Evolutionary conservation across 1,284 basidiomycete genomes (phyloP).

Genomic region (Psilocybe mexicana): DNA sequence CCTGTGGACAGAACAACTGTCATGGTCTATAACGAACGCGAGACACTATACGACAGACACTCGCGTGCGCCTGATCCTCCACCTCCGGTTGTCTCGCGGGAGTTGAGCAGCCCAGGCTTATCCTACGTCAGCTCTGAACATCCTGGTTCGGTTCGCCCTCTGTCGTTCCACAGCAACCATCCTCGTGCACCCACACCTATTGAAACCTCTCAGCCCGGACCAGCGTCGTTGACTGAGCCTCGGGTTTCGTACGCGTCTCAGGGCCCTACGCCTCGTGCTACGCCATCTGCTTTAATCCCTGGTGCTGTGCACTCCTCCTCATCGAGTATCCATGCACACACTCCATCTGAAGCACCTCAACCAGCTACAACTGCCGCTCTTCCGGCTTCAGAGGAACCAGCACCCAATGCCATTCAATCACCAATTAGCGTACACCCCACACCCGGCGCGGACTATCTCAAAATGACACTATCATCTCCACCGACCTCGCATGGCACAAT

Average conservation of each 20-base stretch:
- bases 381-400: not conserved
- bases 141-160: slow-evolving; percentile 13
- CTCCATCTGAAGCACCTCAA: not conserved
- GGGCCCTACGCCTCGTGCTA: slow-evolving; percentile 5
- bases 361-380: not conserved
- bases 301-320: slow-evolving; percentile 13
- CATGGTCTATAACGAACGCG: slow-evolving; percentile 23
- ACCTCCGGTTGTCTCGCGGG: slow-evolving; percentile 9
- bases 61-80: slow-evolving; percentile 7
- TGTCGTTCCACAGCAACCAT: slow-evolving; percentile 12
- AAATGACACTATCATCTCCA: slow-evolving; percentile 28
- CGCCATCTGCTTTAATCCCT: slow-evolving; percentile 10
- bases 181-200: slow-evolving; percentile 8
- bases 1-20: slow-evolving; percentile 23
- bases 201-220: slow-evolving; percentile 1
- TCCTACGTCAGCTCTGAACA: slow-evolving; percentile 18
- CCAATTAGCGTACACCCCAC: slow-evolving; percentile 19
- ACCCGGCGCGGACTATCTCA: slow-evolving; percentile 22
- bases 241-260: slow-evolving; percentile 14
- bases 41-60: slow-evolving; percentile 8
- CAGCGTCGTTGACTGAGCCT: not conserved
- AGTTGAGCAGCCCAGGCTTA: slow-evolving; percentile 17
- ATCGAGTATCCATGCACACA: not conserved
- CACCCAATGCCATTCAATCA: slow-evolving; percentile 13
- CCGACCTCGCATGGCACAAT: slow-evolving; percentile 22